phyloP scores from a whole-genome alignment of 148 eudicot species.

The Cornus suecica region DNA sequence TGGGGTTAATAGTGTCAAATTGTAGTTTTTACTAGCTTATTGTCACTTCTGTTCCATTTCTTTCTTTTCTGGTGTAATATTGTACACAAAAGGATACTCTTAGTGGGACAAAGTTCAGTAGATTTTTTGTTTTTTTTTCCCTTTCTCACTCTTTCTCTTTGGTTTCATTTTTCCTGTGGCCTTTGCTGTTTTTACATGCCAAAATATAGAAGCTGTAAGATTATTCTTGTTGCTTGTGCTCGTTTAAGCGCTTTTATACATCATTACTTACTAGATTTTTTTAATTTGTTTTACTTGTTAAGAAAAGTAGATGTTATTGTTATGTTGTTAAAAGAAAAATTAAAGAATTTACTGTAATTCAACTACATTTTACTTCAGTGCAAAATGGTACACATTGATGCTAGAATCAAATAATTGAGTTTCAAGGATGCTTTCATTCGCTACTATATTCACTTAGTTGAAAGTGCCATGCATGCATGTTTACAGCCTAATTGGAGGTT shows the following conservation, averaged over 20 bases:
- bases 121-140: not conserved
- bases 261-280: too few species aligned
- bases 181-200: not conserved
- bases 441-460: not conserved
- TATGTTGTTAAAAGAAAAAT: not conserved
- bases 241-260: too few species aligned
- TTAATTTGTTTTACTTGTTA: not conserved
- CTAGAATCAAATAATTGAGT: not conserved
- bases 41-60: not conserved
- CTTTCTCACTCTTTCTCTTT: not conserved
- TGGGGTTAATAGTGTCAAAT: not conserved
- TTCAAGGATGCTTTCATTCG: not conserved
- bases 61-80: not conserved
- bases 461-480: not conserved
- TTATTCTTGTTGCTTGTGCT: not conserved
- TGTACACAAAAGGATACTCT: not conserved
- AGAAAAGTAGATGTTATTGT: not conserved
- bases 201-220: not conserved
- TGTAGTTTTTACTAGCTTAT: not conserved
- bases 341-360: not conserved
- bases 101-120: not conserved
- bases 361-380: not conserved
- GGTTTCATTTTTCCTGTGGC: not conserved
- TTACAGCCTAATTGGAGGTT: not conserved
- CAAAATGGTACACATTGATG: not conserved